Base-by-base conservation (phyloP, 176 grass and related monocot species). In the Ensete ventricosum region DNA sequence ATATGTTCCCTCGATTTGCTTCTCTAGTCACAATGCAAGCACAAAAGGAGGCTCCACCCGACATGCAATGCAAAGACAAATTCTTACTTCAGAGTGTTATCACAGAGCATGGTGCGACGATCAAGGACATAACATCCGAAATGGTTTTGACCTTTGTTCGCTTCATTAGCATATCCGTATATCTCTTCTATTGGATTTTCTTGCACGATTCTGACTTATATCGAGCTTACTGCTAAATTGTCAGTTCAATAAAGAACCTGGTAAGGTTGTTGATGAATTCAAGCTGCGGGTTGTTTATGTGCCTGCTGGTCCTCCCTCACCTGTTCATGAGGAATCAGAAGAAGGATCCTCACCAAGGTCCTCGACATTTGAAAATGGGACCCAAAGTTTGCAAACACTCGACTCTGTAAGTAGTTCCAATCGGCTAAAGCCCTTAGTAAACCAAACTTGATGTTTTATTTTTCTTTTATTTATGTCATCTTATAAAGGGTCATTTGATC, bases 51-150 rank as follows among this genome's bases (percentile, higher is more conserved):
- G 76, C 84, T 79, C 95, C 88, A 76, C 19, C 78, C 24, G 88
- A 94, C 25, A 83, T 91, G 95, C 86, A 89, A 64, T 99, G 95
- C 82, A 99, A 89, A 80, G 95, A 99, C 54, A 99, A 94, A 79
- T 99, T 99, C 85, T 80, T 99, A 70, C 76, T 99, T 70, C 95
- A 99, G 85, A 94, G 88, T 81, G 84, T 99, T 71, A 79, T 81
- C 34, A 81, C 84, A 62, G 84, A 91, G 79, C 70, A 85, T 79
- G 82, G 84, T 84, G 82, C 73, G 19, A 82, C 81, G 50, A 20
- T 81, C 74, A 87, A 94, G 85, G 88, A 99, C 50, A 82, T 99
- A 82, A 86, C 72, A 43, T 79, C 86, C 2, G 76, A 88, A 85
- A 81, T 94, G 88, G 95, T 99, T 76, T 55, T 6, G 50, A 60